These are phyloP conservation scores for Serendipita sp. DNA, from an alignment of 768 basidiomycete species.

Conservation along the genomic window DNA sequence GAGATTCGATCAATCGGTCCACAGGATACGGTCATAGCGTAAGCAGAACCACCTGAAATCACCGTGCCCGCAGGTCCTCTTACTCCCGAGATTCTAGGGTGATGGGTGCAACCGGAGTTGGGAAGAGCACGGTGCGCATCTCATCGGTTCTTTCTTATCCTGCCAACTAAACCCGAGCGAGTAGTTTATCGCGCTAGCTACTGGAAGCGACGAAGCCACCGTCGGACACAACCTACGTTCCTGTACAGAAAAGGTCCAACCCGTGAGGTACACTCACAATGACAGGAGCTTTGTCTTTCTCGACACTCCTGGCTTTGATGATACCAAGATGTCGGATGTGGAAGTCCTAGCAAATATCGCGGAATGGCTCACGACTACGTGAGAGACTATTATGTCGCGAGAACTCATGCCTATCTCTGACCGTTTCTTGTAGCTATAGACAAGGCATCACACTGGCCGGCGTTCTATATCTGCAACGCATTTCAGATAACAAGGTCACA, in stretches of 20 bases:
- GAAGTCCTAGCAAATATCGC: slow-evolving; percentile 16
- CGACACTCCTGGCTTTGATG: slow-evolving; percentile 13
- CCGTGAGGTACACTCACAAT: background rate
- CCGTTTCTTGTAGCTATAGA: slow-evolving; percentile 16
- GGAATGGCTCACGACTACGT: slow-evolving; percentile 7
- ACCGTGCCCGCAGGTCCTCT: too few relatives aligned
- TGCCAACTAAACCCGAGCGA: too few relatives aligned
- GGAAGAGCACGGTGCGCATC: slow-evolving; percentile 18
- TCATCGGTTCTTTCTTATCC: too few relatives aligned
- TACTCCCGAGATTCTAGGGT: slow-evolving; percentile 11
- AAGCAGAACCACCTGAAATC: background rate
- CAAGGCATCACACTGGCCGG: slow-evolving; percentile 17
- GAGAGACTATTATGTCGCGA: background rate
- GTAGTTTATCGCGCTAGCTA: slow-evolving; percentile 8
- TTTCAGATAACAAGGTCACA: slow-evolving; percentile 23
- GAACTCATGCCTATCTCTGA: background rate
- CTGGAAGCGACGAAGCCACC: slow-evolving; percentile 14
- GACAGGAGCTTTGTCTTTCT: background rate
- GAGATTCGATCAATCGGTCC: background rate
- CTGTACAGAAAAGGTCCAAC: slow-evolving; percentile 10
- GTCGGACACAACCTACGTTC: slow-evolving; percentile 12
- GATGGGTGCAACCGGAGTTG: slow-evolving; percentile 19
- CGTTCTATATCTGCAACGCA: slow-evolving; percentile 26
- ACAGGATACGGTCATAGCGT: background rate
- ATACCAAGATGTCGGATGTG: slow-evolving; percentile 14